Evolutionary conservation across 2,329 filamentous ascomycete genomes (phyloP).

Genomic region (Drechslerella coelobrocha): DNA sequence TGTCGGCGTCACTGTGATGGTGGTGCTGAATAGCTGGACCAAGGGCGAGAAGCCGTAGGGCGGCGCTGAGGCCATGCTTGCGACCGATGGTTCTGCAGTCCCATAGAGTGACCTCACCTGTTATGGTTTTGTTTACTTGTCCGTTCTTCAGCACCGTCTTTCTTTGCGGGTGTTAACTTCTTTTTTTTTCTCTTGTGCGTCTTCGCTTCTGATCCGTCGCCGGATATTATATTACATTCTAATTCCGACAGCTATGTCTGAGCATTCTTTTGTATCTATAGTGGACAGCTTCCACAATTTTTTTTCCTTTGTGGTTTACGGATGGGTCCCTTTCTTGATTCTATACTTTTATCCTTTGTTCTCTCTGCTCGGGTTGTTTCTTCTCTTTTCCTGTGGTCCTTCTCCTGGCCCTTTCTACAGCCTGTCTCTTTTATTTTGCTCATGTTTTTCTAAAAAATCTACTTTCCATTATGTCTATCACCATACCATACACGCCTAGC

Average conservation of each 20-base stretch:
- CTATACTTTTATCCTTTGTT: no score
- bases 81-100: slow-evolving; percentile 22
- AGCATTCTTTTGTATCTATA: slow-evolving; percentile 51
- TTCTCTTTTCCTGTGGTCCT: no score
- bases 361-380: no score
- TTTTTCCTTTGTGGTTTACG: slow-evolving; percentile 46
- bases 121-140: slow-evolving; percentile 14
- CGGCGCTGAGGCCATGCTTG: slow-evolving; percentile 37
- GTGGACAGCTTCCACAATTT: slow-evolving; percentile 37
- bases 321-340: slow-evolving; percentile 20
- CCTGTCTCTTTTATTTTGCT: no score
- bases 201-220: no score
- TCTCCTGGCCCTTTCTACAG: no score
- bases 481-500: no score
- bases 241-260: slow-evolving; percentile 49
- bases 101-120: not conserved
- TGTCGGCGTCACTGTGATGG: slow-evolving; percentile 82
- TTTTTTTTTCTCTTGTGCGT: no score
- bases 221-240: slow-evolving; percentile 29
- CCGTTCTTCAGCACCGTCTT: slow-evolving; percentile 10
- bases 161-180: slow-evolving; percentile 7
- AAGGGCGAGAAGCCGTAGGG: slow-evolving; percentile 59
- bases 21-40: slow-evolving; percentile 84
- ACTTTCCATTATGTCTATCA: no score
- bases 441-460: no score